Base-by-base conservation (phyloP, 805 yeast species). In the Metschnikowia sp. region DNA sequence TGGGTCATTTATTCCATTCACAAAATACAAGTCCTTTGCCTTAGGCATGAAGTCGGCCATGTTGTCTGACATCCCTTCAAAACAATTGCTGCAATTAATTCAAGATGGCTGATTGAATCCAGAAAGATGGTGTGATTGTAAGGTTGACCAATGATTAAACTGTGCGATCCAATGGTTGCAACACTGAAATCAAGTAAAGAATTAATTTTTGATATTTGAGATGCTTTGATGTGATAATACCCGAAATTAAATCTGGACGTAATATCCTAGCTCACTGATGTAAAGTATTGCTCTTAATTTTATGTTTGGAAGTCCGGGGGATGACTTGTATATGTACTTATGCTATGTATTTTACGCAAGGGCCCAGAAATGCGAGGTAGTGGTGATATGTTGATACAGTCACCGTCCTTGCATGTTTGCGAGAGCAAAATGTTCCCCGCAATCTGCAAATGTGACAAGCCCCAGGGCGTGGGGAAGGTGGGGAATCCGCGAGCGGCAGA, bases 1-100 rank as follows among this genome's bases (percentile, higher is more conserved):
- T 12, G 42, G 47, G 36, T 39, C 48, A 34, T 45, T 54, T 38
- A 52, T 44, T 12, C 51, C 49, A 38, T 47, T 45, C 22, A 44
- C 50, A 33, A 36, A 52, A 37, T 47, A 50, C 22, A 45, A 35
- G 19, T 48, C 54, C 32, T 48, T 50, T 28, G 40, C 10, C 26
- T 46, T 33, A 10, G 39, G 32, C 26, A 46, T 32, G 31, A 40
- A 28, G 36, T 40, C 49, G 2, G 38, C 41, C 49, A 45, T 43
- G 36, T n/a, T 31, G 30, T 36, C 30, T 11, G 39, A 10, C 15
- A 13, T 34, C 9, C 11, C 15, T 13, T 12, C 10, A 10, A n/a
- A n/a, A 33, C 7, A 9, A 8, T 9, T 33, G 36, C 8, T 26
- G 38, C 38, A 10, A 15, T 18, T 10, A 8, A n/a, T 18, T 33